Conservation (phyloP, 176 grass and related monocot genomes). For the Carex pumila region DNA sequence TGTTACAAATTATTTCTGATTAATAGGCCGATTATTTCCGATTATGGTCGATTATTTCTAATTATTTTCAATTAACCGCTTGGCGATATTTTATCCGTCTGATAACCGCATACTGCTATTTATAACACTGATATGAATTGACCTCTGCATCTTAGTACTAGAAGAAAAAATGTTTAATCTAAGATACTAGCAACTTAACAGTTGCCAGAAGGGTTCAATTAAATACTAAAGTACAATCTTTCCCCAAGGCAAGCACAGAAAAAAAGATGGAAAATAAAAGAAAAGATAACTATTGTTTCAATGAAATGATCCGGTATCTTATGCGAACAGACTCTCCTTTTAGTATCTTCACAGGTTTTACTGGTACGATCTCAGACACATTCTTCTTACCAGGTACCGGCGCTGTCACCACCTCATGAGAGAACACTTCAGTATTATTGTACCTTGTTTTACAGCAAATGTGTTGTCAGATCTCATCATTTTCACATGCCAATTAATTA, state of each 20-base stretch:
- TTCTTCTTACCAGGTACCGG: slow-evolving; percentile 29
- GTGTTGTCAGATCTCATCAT: too few relatives aligned
- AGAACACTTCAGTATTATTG: slow-evolving; percentile 41
- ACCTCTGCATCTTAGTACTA: background rate
- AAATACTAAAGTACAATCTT: background rate
- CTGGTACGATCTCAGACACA: slow-evolving; percentile 45
- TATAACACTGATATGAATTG: too few relatives aligned
- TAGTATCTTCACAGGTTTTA: slow-evolving; percentile 25
- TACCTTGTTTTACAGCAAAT: background rate
- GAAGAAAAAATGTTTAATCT: background rate
- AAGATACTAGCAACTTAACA: background rate
- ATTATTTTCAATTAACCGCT: too few relatives aligned
- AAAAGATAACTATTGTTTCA: background rate
- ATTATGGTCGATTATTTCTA: too few relatives aligned
- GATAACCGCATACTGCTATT: too few relatives aligned
- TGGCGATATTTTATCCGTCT: too few relatives aligned
- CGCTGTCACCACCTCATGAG: slow-evolving; percentile 35
- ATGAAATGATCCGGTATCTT: background rate
- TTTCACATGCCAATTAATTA: too few relatives aligned
- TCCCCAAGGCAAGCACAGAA: background rate
- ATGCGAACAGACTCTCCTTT: slow-evolving; percentile 55
- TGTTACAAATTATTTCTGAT: too few relatives aligned
- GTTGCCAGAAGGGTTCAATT: background rate
- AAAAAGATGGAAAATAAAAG: background rate
- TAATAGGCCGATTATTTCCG: too few relatives aligned